phyloP scores from a whole-genome alignment of 495 filamentous ascomycete species.

The Penicillium tannophilum region DNA sequence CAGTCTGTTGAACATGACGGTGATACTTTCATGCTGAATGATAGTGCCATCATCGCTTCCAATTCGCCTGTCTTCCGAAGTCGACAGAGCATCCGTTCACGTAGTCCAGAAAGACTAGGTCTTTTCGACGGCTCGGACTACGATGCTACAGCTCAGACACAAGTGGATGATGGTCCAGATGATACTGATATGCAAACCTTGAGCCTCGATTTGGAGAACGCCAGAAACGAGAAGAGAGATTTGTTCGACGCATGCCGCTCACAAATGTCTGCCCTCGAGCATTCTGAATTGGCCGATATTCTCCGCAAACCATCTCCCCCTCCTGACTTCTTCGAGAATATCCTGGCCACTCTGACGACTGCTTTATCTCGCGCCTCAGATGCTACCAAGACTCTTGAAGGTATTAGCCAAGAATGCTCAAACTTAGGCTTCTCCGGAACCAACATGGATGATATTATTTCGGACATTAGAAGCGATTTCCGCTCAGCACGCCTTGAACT shows the following conservation, averaged over 20 bases:
- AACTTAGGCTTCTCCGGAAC: conserved; percentile 57
- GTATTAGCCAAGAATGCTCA: conserved; percentile 44
- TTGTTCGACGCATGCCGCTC: conserved; percentile 45
- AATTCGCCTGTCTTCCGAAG: conserved; percentile 39
- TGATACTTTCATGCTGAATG: conserved; percentile 37
- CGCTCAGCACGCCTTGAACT: conserved; percentile 68
- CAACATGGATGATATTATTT: conserved; percentile 51
- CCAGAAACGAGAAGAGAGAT: conserved; percentile 40
- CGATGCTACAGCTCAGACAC: conserved; percentile 25
- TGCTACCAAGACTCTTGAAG: conserved; percentile 38
- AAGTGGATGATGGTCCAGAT: conserved; percentile 12
- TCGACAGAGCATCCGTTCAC: conserved; percentile 10
- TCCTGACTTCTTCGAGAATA: conserved; percentile 39
- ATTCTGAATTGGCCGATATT: conserved; percentile 35
- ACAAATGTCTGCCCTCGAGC: conserved; percentile 33
- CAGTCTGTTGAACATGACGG: conserved; percentile 17
- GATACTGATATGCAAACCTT: conserved; percentile 29
- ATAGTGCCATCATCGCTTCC: conserved; percentile 37
- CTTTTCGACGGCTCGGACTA: conserved; percentile 14
- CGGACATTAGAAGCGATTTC: conserved; percentile 54
- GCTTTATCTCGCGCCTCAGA: conserved; percentile 42
- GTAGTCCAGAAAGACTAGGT: conserved; percentile 23
- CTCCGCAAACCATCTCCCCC: conserved; percentile 41
- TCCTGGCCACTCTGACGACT: conserved; percentile 34
- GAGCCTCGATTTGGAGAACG: conserved; percentile 37